These are phyloP conservation scores for Naganishia antarctica DNA, from an alignment of 768 basidiomycete genomes.

Conservation along the genomic window DNA sequence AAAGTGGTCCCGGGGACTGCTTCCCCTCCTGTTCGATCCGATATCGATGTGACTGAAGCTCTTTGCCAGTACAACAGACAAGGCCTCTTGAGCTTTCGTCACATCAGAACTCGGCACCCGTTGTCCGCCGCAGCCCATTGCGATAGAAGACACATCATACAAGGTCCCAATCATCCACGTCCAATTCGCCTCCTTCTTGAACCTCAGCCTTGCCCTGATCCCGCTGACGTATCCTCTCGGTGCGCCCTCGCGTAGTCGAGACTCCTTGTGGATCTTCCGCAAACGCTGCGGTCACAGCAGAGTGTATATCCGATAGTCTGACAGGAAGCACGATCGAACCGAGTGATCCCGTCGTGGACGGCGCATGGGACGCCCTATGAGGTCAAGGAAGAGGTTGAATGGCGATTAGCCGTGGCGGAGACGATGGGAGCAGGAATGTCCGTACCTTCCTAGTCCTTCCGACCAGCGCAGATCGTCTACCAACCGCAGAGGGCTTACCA, in stretches of 20 bases:
- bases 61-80: too few species aligned
- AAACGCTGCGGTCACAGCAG: not conserved
- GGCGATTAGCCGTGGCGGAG: too few species aligned
- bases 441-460: conserved; percentile 17
- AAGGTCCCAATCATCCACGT: conserved; percentile 24
- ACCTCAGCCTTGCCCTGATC: not conserved
- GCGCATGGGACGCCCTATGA: not conserved
- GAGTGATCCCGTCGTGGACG: not conserved
- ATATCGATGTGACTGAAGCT: too few species aligned
- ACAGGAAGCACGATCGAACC: conserved; percentile 12
- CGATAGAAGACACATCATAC: too few species aligned
- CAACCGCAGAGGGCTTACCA: conserved; percentile 19
- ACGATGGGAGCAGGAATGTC: not conserved
- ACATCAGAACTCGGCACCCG: too few species aligned
- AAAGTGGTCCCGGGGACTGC: too few species aligned
- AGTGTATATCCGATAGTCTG: not conserved
- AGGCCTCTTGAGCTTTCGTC: too few species aligned
- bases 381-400: not conserved
- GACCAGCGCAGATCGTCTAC: conserved; percentile 3
- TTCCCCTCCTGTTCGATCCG: too few species aligned
- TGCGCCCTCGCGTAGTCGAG: too few species aligned
- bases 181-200: conserved; percentile 9
- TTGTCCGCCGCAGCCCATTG: too few species aligned
- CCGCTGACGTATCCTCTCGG: too few species aligned
- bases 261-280: conserved; percentile 11